phyloP scores from a whole-genome alignment of 2,329 filamentous ascomycete genomes.

The Helotiales sp. region DNA sequence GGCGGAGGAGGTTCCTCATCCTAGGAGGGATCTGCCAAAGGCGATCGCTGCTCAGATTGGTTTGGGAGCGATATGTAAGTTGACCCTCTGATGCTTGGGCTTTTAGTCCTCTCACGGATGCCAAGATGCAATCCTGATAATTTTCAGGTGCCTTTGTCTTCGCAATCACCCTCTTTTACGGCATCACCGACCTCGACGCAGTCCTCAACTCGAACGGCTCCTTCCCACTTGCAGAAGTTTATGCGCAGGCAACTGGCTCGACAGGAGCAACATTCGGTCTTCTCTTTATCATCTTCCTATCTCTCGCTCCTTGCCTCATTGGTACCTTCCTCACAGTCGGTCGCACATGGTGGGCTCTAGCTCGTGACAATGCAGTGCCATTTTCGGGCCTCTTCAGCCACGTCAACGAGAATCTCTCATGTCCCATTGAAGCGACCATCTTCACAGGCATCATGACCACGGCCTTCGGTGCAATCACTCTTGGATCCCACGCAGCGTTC shows the following conservation, averaged over 20 bases:
- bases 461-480: slow-evolving; percentile 61
- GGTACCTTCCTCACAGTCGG: slow-evolving; percentile 47
- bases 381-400: slow-evolving; percentile 46
- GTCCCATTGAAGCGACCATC: slow-evolving; percentile 54
- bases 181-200: slow-evolving; percentile 52
- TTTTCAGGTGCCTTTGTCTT: slow-evolving; percentile 32
- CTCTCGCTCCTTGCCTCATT: slow-evolving; percentile 49
- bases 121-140: background rate
- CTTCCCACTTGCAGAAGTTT: slow-evolving; percentile 68
- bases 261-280: slow-evolving; percentile 50
- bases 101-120: background rate
- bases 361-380: slow-evolving; percentile 55
- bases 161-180: slow-evolving; percentile 52
- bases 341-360: slow-evolving; percentile 55
- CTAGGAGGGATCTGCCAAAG: slow-evolving; percentile 50
- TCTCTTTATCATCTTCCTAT: slow-evolving; percentile 52
- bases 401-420: slow-evolving; percentile 45
- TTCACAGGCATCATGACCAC: slow-evolving; percentile 50
- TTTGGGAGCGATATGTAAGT: slow-evolving; percentile 47
- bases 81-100: too few species aligned
- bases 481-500: slow-evolving; percentile 64
- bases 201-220: slow-evolving; percentile 49
- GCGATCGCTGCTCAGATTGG: slow-evolving; percentile 50
- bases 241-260: slow-evolving; percentile 55
- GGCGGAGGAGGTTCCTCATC: slow-evolving; percentile 60